Conservation (phyloP, 768 basidiomycete genomes). For the Phanerochaete sordida region DNA sequence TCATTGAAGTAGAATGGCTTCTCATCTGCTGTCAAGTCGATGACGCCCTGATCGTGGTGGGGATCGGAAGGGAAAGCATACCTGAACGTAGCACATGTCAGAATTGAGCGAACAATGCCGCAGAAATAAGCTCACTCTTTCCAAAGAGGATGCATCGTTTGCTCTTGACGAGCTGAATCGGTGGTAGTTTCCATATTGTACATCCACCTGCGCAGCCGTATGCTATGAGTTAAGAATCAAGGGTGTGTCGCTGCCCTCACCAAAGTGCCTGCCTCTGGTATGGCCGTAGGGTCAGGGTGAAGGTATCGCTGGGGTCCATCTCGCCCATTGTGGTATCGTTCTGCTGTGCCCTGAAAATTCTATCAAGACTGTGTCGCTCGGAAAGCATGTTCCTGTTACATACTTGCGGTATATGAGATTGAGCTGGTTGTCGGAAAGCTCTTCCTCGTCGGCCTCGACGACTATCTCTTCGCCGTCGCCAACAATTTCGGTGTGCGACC, state of each 20-base stretch:
- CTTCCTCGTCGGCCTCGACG: constrained; percentile 76
- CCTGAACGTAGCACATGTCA: constrained; percentile 34
- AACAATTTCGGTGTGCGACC: constrained; percentile 59
- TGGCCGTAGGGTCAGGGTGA: constrained; percentile 69
- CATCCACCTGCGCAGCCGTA: constrained; percentile 91
- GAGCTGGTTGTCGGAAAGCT: constrained; percentile 76
- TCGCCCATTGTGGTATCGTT: constrained; percentile 73
- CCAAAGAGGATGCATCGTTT: constrained; percentile 92
- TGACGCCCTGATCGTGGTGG: constrained; percentile 38
- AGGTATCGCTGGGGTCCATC: constrained; percentile 79
- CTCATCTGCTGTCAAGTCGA: constrained; percentile 82
- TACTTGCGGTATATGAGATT: constrained; percentile 84
- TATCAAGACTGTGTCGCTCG: neutral
- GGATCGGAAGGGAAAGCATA: constrained; percentile 71
- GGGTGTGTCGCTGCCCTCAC: neutral
- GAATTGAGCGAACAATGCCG: too few species aligned
- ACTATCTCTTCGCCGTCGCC: constrained; percentile 82
- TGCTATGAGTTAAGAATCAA: constrained; percentile 1
- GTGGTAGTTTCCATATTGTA: constrained; percentile 76
- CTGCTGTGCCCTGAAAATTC: constrained; percentile 65
- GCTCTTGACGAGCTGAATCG: constrained; percentile 61
- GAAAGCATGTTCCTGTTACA: constrained; percentile 9
- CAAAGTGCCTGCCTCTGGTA: constrained; percentile 92
- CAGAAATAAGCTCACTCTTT: constrained; percentile 88
- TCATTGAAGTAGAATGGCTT: constrained; percentile 85